Evolutionary conservation across 2,329 filamentous ascomycete genomes (phyloP).

Genomic region (Xylariaceae sp.): DNA sequence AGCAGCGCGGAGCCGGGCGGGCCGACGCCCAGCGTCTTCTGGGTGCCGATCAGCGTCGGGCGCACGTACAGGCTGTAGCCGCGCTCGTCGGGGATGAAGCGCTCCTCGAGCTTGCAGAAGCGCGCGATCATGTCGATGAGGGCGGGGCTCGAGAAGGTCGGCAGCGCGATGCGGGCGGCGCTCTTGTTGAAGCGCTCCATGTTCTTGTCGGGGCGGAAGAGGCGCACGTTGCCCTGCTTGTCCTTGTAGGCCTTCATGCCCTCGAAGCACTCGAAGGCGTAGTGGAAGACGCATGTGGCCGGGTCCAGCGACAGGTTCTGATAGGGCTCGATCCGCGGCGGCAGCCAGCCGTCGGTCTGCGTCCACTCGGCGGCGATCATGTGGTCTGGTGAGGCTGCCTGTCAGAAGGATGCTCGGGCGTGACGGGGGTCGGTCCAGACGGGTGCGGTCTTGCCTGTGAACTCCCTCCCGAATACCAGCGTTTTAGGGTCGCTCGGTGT

Average conservation of each 20-base stretch:
- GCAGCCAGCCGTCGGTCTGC: slow-evolving; percentile 71
- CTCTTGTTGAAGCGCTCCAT: slow-evolving; percentile 94
- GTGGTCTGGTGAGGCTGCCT: slow-evolving; percentile 57
- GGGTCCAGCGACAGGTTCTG: slow-evolving; percentile 96
- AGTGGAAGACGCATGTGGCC: slow-evolving; percentile 95
- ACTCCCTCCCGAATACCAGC: slow-evolving; percentile 82
- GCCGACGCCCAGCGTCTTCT: slow-evolving; percentile 85
- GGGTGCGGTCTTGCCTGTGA: slow-evolving; percentile 64
- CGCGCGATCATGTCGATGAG: slow-evolving; percentile 76
- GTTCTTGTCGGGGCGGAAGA: slow-evolving; percentile 94
- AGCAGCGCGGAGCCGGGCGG: slow-evolving; percentile 88
- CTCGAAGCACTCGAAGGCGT: slow-evolving; percentile 96
- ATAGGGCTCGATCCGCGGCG: slow-evolving; percentile 82
- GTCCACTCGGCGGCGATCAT: slow-evolving; percentile 97
- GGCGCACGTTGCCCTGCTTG: slow-evolving; percentile 64
- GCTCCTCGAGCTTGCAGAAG: slow-evolving; percentile 72
- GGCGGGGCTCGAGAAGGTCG: slow-evolving; percentile 67
- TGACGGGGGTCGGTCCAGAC: background rate
- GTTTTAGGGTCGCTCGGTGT: slow-evolving; percentile 65
- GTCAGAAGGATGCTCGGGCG: background rate
- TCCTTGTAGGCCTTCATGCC: slow-evolving; percentile 99
- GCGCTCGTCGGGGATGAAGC: slow-evolving; percentile 79
- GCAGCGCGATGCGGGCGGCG: slow-evolving; percentile 82
- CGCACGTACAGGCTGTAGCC: slow-evolving; percentile 95
- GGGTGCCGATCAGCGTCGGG: slow-evolving; percentile 95